Evolutionary conservation across 352 stramenopile species (phyloP).

Genomic region (Pythium aquatile): DNA sequence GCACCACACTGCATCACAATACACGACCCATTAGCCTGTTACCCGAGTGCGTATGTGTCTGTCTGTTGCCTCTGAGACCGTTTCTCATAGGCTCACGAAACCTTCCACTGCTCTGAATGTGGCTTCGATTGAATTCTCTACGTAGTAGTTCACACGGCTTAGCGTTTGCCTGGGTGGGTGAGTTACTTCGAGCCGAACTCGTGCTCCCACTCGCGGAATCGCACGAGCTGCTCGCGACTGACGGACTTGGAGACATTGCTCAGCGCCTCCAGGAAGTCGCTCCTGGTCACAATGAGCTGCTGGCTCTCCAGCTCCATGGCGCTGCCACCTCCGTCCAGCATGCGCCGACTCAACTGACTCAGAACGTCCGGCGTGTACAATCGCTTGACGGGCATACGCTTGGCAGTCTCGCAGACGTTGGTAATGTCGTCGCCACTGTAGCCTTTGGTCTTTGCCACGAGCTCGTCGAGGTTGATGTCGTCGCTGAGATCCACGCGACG

Average conservation of each 20-base stretch:
- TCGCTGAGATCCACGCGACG: constrained; percentile 33
- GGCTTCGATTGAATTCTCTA: neutral
- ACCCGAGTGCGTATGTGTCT: neutral
- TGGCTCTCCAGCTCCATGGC: constrained; percentile 49
- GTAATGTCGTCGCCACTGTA: constrained; percentile 90
- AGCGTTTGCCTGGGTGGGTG: neutral
- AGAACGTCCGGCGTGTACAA: constrained; percentile 73
- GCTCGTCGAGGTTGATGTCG: constrained; percentile 55
- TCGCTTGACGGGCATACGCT: constrained; percentile 80
- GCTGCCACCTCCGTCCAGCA: constrained; percentile 34
- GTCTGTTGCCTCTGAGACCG: neutral
- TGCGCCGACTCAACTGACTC: constrained; percentile 47
- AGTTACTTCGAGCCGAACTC: constrained; percentile 46
- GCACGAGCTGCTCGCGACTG: constrained; percentile 42
- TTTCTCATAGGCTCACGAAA: too few relatives aligned
- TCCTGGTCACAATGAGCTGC: constrained; percentile 59
- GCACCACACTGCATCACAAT: neutral
- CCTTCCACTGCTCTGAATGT: neutral
- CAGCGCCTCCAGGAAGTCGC: constrained; percentile 38
- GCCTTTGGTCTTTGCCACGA: constrained; percentile 64
- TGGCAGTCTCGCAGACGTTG: constrained; percentile 68
- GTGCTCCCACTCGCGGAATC: constrained; percentile 43
- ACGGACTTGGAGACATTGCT: constrained; percentile 55
- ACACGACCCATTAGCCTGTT: neutral
- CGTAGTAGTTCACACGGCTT: constrained; percentile 6